Base-by-base conservation (phyloP, 1,284 basidiomycete genomes). In the Violaceomyces palustris region DNA sequence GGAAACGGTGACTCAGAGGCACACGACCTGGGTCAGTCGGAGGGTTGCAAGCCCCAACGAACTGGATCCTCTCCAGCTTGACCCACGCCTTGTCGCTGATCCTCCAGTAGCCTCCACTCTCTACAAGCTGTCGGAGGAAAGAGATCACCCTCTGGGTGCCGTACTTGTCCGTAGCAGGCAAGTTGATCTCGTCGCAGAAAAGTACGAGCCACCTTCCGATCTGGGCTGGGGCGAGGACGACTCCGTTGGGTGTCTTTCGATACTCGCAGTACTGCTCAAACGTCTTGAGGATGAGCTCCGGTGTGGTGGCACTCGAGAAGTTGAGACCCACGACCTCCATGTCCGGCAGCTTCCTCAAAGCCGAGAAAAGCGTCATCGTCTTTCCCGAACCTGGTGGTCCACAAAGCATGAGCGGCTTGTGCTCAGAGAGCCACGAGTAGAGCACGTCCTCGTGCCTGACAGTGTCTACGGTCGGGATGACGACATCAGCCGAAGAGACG, bases 221-320 rank as follows among this genome's bases (percentile, higher is more conserved):
- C 73, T 97, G 92, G 1, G 85, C 78, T 6, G 94, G 94, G 2
- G 92, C 85, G 41, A 99, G 82, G 29, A 97, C 83, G 29, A 94
- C 87, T 14, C 94, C 96, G 66, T 92, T 96, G 0, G 93, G 90
- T 6, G 94, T 98, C 77, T 98, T 97, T 53, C 90, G 82, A 73
- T 96, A 97, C 76, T 98, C 94, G 78, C 94, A 98, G 73, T 99
- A 96, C 77, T 98, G 94, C 75, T 99, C 94, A 72, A 99, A 98
- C 1, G 93, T 98, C 80, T 97, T 98, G 65, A 98, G 81, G 57
- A 99, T 92, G 31, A 98, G 81, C 72, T 96, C 92, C 0, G 94
- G 93, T 0, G 92, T 97, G 0, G 96, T 98, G 11, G 94, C 94
- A 72, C 90, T 94, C 31, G 96, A 99, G 75, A 99, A 98, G 77